Conservation (phyloP, 1,139 yeast species). For the Yamadazyma blattariae region DNA sequence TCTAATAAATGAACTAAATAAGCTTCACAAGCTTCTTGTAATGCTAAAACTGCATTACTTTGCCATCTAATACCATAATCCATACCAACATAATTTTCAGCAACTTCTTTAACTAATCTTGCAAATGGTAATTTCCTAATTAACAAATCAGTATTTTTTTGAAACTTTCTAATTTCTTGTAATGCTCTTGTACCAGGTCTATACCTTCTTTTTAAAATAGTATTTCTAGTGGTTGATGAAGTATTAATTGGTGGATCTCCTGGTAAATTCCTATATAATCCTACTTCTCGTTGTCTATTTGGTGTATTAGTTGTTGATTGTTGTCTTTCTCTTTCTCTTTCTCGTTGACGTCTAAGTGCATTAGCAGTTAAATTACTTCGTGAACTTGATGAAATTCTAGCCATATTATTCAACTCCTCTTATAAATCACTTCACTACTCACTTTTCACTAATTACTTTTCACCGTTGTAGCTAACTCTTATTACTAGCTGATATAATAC, state of each 20-base stretch:
- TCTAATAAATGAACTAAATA: constrained; percentile 81
- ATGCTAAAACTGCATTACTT: constrained; percentile 78
- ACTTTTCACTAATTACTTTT: too few species aligned
- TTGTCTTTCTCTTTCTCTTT: constrained; percentile 7
- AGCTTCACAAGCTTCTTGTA: constrained; percentile 94
- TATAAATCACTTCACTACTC: too few species aligned
- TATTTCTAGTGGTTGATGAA: constrained; percentile 14
- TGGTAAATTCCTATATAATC: constrained; percentile 40
- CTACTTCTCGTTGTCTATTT: constrained; percentile 7
- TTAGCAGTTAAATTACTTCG: constrained; percentile 6
- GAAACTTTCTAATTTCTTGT: constrained; percentile 76
- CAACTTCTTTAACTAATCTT: constrained; percentile 76
- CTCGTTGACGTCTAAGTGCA: constrained; percentile 17
- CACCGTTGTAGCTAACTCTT: too few species aligned
- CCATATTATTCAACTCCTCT: too few species aligned
- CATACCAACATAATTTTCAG: constrained; percentile 60
- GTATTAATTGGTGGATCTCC: constrained; percentile 40
- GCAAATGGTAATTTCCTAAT: constrained; percentile 91
- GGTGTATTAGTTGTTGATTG: background rate
- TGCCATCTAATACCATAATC: constrained; percentile 82
- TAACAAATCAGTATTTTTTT: constrained; percentile 72
- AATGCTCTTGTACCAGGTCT: constrained; percentile 75
- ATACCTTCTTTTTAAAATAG: constrained; percentile 46
- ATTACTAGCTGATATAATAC: too few species aligned
- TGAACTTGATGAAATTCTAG: constrained; percentile 15